These are phyloP conservation scores for Apiotrichum montevideense DNA, from an alignment of 1,284 basidiomycete genomes.

Conservation along the genomic window DNA sequence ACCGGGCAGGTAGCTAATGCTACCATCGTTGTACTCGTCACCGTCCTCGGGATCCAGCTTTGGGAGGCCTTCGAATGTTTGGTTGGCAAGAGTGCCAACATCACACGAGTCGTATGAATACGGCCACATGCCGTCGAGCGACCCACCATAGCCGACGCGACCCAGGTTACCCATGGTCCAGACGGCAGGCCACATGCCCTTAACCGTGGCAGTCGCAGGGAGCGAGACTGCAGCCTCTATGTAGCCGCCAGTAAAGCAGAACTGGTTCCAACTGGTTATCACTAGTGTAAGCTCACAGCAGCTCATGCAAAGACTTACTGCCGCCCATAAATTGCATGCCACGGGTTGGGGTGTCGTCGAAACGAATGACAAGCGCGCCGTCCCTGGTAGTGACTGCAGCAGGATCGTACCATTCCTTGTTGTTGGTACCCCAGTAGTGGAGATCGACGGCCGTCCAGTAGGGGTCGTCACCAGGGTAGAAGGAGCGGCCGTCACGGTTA, in stretches of 20 bases:
- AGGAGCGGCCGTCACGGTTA: conserved; percentile 61
- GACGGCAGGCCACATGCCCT: conserved; percentile 61
- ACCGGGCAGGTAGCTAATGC: conserved; percentile 61
- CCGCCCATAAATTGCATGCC: conserved; percentile 73
- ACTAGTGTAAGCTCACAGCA: conserved; percentile 2
- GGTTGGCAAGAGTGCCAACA: conserved; percentile 54
- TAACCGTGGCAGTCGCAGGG: conserved; percentile 61
- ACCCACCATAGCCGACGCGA: conserved; percentile 49
- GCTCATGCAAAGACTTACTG: conserved; percentile 39
- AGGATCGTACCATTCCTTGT: conserved; percentile 61
- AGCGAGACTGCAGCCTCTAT: conserved; percentile 69
- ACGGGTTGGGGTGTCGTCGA: conserved; percentile 53
- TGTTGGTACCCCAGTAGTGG: conserved; percentile 66
- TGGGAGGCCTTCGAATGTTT: conserved; percentile 46
- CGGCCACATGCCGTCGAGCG: conserved; percentile 50
- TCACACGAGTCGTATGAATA: conserved; percentile 53
- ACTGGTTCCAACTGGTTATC: conserved; percentile 69
- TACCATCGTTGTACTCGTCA: conserved; percentile 35
- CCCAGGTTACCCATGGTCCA: conserved; percentile 51
- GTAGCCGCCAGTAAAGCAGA: conserved; percentile 85
- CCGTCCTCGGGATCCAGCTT: conserved; percentile 22
- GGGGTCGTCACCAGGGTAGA: conserved; percentile 54
- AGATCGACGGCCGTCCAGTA: conserved; percentile 54
- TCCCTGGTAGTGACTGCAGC: conserved; percentile 52
- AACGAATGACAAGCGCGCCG: conserved; percentile 71